phyloP scores from a whole-genome alignment of 208 protist genomes.

The Trypanosomatidae sp. region DNA sequence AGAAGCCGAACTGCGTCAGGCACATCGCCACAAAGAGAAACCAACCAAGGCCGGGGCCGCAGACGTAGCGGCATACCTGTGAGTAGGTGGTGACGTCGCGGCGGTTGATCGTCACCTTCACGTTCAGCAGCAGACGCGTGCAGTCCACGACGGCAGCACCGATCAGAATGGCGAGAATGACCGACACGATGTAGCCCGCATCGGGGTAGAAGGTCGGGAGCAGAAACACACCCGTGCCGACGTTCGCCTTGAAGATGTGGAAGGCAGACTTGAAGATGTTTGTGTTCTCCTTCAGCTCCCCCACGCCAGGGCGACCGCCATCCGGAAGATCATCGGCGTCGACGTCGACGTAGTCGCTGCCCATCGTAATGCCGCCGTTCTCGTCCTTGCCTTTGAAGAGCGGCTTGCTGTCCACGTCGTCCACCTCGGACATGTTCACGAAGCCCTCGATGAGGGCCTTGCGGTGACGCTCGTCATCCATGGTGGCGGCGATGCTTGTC shows the following conservation, averaged over 20 bases:
- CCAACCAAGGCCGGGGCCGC: constrained; percentile 51
- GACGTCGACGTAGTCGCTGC: constrained; percentile 36
- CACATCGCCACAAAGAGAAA: constrained; percentile 65
- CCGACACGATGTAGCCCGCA: constrained; percentile 57
- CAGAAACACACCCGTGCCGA: constrained; percentile 80
- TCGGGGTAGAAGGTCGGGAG: constrained; percentile 81
- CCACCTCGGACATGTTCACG: constrained; percentile 37
- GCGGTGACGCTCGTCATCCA: constrained; percentile 28
- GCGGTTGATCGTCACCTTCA: constrained; percentile 70
- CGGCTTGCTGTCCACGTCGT: constrained; percentile 1
- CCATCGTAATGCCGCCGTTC: constrained; percentile 9
- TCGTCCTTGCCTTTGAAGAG: neutral
- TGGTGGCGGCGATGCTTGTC: too few species aligned
- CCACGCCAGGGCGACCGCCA: neutral
- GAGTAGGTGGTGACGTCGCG: constrained; percentile 67
- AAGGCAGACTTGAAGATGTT: constrained; percentile 74
- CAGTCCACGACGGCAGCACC: constrained; percentile 71
- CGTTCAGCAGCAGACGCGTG: constrained; percentile 53
- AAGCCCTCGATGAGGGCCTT: constrained; percentile 38
- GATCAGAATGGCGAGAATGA: constrained; percentile 50
- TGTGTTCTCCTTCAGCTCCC: constrained; percentile 57
- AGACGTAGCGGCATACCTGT: constrained; percentile 59
- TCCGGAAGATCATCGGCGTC: constrained; percentile 29
- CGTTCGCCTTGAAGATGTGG: constrained; percentile 91
- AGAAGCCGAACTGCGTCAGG: constrained; percentile 87